Conservation (phyloP, 768 basidiomycete genomes). For the Imleria badia region DNA sequence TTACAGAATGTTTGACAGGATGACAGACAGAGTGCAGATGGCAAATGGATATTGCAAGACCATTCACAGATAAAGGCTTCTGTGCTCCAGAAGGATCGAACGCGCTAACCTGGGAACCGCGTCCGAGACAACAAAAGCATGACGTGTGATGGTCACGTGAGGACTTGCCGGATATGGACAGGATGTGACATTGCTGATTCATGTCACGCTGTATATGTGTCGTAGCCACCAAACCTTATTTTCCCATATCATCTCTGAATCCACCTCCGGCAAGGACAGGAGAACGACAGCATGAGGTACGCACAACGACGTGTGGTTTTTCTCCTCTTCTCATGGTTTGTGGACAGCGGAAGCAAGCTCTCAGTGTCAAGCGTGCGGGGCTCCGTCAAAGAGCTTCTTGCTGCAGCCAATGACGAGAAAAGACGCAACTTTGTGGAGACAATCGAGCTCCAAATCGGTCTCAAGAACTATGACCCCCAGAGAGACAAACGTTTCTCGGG, state of each 20-base stretch:
- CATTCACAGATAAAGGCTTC: conserved; percentile 13
- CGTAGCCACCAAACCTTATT: conserved; percentile 34
- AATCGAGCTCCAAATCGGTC: conserved; percentile 92
- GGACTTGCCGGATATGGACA: background rate
- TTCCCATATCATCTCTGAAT: conserved; percentile 24
- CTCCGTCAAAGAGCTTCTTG: conserved; percentile 89
- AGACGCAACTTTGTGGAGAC: conserved; percentile 95
- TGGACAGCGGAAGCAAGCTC: conserved; percentile 64
- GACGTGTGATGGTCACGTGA: conserved; percentile 26
- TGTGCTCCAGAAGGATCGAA: conserved; percentile 1
- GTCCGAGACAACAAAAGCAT: conserved; percentile 19
- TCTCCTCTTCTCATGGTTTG: background rate
- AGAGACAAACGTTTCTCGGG: conserved; percentile 99
- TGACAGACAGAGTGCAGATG: background rate
- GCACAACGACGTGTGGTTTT: background rate
- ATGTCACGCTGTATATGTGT: conserved; percentile 38
- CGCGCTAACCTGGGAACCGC: background rate
- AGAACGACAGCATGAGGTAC: conserved; percentile 35
- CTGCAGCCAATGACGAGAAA: conserved; percentile 81
- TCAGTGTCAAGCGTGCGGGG: conserved; percentile 99
- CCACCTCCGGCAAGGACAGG: conserved; percentile 13
- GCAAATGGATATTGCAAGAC: background rate
- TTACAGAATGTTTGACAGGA: background rate
- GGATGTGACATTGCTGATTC: conserved; percentile 19
- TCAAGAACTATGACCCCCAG: conserved; percentile 99